Conservation (phyloP, 495 filamentous ascomycete genomes). For the Penicillium lagena region DNA sequence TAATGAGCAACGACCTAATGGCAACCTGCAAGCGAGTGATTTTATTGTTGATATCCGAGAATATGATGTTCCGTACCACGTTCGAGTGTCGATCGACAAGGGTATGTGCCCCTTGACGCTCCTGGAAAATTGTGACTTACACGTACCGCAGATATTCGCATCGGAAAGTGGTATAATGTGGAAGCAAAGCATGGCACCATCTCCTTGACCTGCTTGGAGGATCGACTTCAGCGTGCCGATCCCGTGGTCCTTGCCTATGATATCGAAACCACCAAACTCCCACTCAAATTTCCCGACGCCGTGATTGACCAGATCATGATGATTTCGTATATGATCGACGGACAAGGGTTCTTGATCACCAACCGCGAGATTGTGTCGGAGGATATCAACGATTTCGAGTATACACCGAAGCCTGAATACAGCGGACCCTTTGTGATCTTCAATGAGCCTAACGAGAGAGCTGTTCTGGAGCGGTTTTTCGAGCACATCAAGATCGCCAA, state of each 20-base stretch:
- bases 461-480: slow-evolving; percentile 85
- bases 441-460: slow-evolving; percentile 94
- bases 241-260: slow-evolving; percentile 96
- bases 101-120: slow-evolving; percentile 39
- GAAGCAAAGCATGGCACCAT: slow-evolving; percentile 88
- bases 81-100: slow-evolving; percentile 95
- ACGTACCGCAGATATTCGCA: slow-evolving; percentile 66
- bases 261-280: slow-evolving; percentile 96
- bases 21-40: slow-evolving; percentile 85
- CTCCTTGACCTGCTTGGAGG: slow-evolving; percentile 76
- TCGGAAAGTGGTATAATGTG: slow-evolving; percentile 96
- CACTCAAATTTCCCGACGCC: slow-evolving; percentile 96
- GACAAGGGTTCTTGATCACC: slow-evolving; percentile 95
- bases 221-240: slow-evolving; percentile 81
- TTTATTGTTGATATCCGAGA: slow-evolving; percentile 98
- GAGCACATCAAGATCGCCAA: slow-evolving; percentile 90
- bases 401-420: slow-evolving; percentile 95
- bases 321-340: slow-evolving; percentile 99
- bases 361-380: slow-evolving; percentile 98
- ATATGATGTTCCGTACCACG: slow-evolving; percentile 98
- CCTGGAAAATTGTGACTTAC: slow-evolving; percentile 3
- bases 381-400: slow-evolving; percentile 97
- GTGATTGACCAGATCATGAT: slow-evolving; percentile 98
- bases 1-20: slow-evolving; percentile 78
- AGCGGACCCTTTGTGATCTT: slow-evolving; percentile 92